phyloP scores from a whole-genome alignment of 495 filamentous ascomycete genomes.

The Coniosporium apollinis region DNA sequence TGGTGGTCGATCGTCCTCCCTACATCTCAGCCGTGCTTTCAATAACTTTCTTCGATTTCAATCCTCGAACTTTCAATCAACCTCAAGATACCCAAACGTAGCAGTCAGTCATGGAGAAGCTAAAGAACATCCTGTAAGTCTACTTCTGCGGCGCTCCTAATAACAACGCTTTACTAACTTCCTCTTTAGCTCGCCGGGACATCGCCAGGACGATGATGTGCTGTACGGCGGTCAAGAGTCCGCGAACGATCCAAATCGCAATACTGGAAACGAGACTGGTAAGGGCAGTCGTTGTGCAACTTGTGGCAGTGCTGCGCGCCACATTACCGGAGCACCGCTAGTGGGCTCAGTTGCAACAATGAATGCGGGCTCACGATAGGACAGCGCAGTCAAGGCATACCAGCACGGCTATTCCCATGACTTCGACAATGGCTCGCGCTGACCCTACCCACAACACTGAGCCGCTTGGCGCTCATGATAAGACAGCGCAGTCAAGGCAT shows the following conservation, averaged over 20 bases:
- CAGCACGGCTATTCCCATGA: neutral
- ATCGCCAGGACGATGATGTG: conserved; percentile 9
- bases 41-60: too few species aligned
- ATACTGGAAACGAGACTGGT: too few species aligned
- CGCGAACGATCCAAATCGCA: too few species aligned
- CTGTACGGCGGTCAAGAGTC: too few species aligned
- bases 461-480: neutral
- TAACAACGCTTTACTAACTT: neutral
- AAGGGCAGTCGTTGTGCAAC: neutral
- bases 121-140: conserved; percentile 18
- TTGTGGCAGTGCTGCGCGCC: neutral
- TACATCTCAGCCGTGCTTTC: too few species aligned
- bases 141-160: neutral
- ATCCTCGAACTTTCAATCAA: too few species aligned
- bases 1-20: too few species aligned
- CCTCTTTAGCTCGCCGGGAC: conserved; percentile 8
- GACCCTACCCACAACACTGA: neutral
- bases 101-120: conserved; percentile 22
- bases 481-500: neutral
- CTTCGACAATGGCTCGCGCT: neutral
- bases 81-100: too few species aligned
- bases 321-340: neutral
- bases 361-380: too few species aligned
- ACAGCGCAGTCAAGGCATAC: neutral
- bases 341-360: too few species aligned